Evolutionary conservation across 2,329 filamentous ascomycete species (phyloP), one percentile per base, ranked within the genome.

Genomic region (Epichloe uncinata): DNA sequence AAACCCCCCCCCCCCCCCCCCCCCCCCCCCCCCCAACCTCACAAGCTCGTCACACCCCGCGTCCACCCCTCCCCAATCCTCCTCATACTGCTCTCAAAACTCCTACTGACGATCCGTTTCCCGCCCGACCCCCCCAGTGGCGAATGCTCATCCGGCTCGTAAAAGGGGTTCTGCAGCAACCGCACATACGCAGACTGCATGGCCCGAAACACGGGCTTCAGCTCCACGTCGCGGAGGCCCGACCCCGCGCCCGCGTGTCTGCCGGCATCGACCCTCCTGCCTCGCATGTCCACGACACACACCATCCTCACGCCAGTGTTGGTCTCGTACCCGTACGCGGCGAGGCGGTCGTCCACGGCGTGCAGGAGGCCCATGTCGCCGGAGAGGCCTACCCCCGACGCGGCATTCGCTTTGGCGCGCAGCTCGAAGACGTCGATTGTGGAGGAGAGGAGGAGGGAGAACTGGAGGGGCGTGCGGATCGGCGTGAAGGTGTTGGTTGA

Each of bases 381-480:
- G 47, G 87, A 85, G 42, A 80, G 67, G 8, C 72, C 72, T 26
- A 68, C 66, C 42, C 66, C 67, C 18, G 64, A 60, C 49, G 68
- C 65, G 20, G 77, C 79, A 60, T 85, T 84, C 60, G 81, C 77
- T 49, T 84, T 84, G 56, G 87, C 77, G 51, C 89, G 87, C 53
- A 90, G 80, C 60, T 93, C 87, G 68, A 98, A 96, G 56, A 97
- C 82, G 69, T 98, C 93, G 57, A 98, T 84, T 51, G 87, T 93
- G 52, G 85, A 86, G 57, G 89, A 93, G 54, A 97, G 81, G 45
- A 96, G 78, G 60, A 97, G 89, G 36, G 86, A 88, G 72, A 93
- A 96, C 64, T 95, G 88, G 11, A 97, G 78, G n/a, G 81, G 75
- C 16, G 83, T 84, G 59, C 84, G 82, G 56, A 85, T 71, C 36